Base-by-base conservation (phyloP, 352 stramenopile species). In the Pythium sp. region DNA sequence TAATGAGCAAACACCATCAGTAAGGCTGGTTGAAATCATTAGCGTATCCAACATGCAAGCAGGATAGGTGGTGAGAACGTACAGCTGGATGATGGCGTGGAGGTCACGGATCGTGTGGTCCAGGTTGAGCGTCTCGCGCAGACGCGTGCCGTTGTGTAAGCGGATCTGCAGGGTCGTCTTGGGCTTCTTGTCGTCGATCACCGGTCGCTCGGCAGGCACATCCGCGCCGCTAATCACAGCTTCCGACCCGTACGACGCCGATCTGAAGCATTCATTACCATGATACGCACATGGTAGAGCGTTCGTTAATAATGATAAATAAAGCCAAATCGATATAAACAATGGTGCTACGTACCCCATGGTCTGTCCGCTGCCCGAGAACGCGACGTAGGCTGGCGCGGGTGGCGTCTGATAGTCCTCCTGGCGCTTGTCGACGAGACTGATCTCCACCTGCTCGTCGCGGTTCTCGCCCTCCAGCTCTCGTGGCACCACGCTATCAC, bases 161-260 rank as follows among this genome's bases (percentile, higher is more conserved):
- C 89, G 88, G 55, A 97, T 89, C 79, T 97, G 91, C 67, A 97
- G 74, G 68, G 85, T 95, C 46, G 91, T 97, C 67, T 75, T 92
- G 15, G 91, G 87, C 62, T 95, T 83, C 69, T 88, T 89, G 73
- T 94, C 86, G 70, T 97, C 91, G 11, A 96, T 71, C 34, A 93
- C 82, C 0, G 89, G 88, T 1, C 76, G 73, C n/a, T 88, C 72
- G 1, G 71, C 72, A 0, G 75, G 30, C 24, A 73, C 77, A 0
- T 70, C 73, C 3, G 71, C 75, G 2, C 72, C 71, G 6, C 80
- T 72, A 28, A 92, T 73, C 56, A 93, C 81, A 0, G 66, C 76
- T 22, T 90, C 86, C 26, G 72, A 65, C 22, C 71, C 69, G 56
- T 82, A 84, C 58, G 76, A 68, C 22, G 78, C 65, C 20, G 77